Evolutionary conservation across 2,329 filamentous ascomycete genomes (phyloP).

Genomic region (Exophiala calicioides): DNA sequence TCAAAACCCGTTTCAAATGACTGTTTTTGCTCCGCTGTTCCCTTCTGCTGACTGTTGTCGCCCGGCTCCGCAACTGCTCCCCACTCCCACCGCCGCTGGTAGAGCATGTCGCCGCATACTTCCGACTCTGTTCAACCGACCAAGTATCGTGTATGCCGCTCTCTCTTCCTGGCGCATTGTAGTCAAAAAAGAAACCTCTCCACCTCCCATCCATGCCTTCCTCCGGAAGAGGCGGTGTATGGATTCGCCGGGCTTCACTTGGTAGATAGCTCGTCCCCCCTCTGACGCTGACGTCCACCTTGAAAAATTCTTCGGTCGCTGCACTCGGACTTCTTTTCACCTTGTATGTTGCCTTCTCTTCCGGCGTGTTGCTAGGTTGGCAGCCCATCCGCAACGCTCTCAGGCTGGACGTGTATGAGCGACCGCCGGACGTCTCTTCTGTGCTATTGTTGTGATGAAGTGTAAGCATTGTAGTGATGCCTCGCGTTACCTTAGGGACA

Average conservation of each 20-base stretch:
- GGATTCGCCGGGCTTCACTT: conserved; percentile 32
- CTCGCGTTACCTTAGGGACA: conserved; percentile 4
- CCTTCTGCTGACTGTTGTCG: conserved; percentile 1
- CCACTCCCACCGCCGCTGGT: conserved; percentile 3
- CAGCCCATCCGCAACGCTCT: conserved; percentile 22
- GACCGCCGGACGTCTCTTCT: conserved; percentile 8
- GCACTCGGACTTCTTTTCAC: conserved; percentile 30
- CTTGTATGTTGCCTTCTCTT: conserved; percentile 30
- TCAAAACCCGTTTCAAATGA: conserved; percentile 10
- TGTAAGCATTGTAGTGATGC: conserved; percentile 6
- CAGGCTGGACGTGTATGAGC: conserved; percentile 29
- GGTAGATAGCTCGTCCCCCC: conserved; percentile 33
- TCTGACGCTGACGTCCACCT: conserved; percentile 31
- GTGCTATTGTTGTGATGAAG: conserved; percentile 6
- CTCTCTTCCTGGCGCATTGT: conserved; percentile 23
- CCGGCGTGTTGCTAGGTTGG: conserved; percentile 29
- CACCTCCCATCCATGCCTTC: conserved; percentile 20
- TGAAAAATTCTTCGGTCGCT: conserved; percentile 32
- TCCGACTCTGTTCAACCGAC: no score
- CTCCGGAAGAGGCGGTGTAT: conserved; percentile 31
- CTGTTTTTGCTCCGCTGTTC: conserved; percentile 13
- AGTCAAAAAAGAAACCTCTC: conserved; percentile 32
- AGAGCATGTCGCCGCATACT: no score
- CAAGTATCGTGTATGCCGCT: neutral
- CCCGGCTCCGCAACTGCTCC: neutral